These are phyloP conservation scores for Apiospora marii DNA, from an alignment of 2,329 filamentous ascomycete genomes.

Conservation along the genomic window DNA sequence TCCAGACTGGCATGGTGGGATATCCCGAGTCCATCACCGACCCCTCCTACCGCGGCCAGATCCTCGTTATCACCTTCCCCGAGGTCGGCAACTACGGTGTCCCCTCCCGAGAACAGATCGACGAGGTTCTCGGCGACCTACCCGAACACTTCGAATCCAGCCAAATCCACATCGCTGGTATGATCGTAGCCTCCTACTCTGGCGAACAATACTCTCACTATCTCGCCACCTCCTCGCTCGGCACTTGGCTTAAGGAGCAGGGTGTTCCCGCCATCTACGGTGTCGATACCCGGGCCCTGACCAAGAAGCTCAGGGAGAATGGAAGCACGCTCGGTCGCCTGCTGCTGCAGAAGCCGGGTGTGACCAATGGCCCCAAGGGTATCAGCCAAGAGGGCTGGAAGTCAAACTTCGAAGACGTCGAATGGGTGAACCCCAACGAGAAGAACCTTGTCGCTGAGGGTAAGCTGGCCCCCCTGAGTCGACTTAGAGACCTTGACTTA, in stretches of 20 bases:
- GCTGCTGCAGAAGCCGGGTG: conserved; percentile 71
- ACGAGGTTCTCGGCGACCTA: conserved; percentile 84
- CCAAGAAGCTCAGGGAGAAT: conserved; percentile 91
- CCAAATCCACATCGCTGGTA: conserved; percentile 91
- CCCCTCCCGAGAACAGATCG: conserved; percentile 83
- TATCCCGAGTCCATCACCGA: conserved; percentile 95
- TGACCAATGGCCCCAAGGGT: conserved; percentile 37
- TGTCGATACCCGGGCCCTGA: conserved; percentile 91
- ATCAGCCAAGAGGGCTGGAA: conserved; percentile 46
- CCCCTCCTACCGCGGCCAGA: conserved; percentile 89
- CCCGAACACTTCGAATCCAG: conserved; percentile 93
- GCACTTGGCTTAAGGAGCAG: conserved; percentile 96
- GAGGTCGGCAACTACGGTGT: conserved; percentile 98
- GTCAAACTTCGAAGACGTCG: conserved; percentile 77
- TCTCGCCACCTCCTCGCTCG: conserved; percentile 88
- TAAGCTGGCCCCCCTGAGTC: conserved; percentile 59
- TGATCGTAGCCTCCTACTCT: conserved; percentile 89
- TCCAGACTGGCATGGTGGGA: conserved; percentile 99
- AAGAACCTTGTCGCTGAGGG: conserved; percentile 94
- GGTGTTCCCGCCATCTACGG: conserved; percentile 93
- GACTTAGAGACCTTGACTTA: conserved; percentile 46
- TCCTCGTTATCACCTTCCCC: conserved; percentile 95
- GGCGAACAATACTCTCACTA: conserved; percentile 97
- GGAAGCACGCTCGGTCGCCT: conserved; percentile 96
- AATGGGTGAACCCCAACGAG: conserved; percentile 91